A percentile compares a stretch with the other conserved stretches of the same genome.
These are phyloP conservation scores for Sphagnum magellanicum DNA, from an alignment of 228 moss, liverwort and hornwort genomes.

Conservation along the genomic window DNA sequence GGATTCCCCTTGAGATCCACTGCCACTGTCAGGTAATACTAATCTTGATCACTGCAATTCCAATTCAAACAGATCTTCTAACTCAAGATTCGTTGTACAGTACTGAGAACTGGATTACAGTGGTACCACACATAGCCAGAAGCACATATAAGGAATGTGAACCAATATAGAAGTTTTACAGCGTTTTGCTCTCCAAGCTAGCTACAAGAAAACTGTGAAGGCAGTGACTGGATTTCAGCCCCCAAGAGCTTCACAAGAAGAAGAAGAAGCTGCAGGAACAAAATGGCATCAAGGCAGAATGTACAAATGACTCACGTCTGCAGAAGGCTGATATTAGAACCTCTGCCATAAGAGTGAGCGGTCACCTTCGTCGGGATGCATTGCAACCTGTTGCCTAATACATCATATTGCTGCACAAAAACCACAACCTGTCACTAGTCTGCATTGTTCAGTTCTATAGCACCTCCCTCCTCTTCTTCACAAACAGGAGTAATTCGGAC, in stretches of 20 bases:
- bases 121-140: no score
- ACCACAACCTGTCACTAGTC: background rate
- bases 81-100: background rate
- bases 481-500: background rate
- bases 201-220: no score
- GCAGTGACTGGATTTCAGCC: no score
- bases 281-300: background rate
- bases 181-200: no score
- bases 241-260: no score
- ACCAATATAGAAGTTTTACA: no score
- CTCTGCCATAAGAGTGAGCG: constrained; percentile 58
- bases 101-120: background rate
- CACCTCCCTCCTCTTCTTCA: background rate
- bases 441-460: background rate
- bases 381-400: constrained; percentile 58
- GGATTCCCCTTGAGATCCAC: background rate
- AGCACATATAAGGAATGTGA: no score
- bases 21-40: background rate
- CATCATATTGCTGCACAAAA: constrained; percentile 75
- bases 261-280: background rate
- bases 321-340: constrained; percentile 57
- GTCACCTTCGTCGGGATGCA: constrained; percentile 65
- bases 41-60: background rate
- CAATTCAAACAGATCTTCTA: no score
- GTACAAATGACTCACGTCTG: constrained; percentile 55